phyloP scores from a whole-genome alignment of 768 basidiomycete species.

The Phaffia australis region DNA sequence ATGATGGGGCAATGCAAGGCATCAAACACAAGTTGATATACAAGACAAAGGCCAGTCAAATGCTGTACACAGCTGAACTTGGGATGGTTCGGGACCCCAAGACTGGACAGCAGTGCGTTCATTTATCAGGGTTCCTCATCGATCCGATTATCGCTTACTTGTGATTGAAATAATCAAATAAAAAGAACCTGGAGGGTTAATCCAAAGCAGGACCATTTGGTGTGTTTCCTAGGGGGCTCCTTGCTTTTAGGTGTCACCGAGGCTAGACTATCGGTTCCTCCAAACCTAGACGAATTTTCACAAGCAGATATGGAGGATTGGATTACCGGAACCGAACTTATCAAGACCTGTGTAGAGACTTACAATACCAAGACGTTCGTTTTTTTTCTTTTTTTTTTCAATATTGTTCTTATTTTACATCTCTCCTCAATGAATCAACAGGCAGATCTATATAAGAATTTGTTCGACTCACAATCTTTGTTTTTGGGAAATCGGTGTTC shows the following conservation, averaged over 20 bases:
- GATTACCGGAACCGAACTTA: slow-evolving; percentile 64
- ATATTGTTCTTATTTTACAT: background rate
- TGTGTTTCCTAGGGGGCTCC: slow-evolving; percentile 86
- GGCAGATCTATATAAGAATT: too few relatives aligned
- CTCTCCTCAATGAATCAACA: background rate
- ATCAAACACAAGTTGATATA: slow-evolving; percentile 65
- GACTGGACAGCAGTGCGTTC: background rate
- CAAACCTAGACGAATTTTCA: slow-evolving; percentile 53
- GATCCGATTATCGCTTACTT: background rate
- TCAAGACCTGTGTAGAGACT: slow-evolving; percentile 78
- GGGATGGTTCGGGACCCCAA: slow-evolving; percentile 45
- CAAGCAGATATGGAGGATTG: slow-evolving; percentile 61
- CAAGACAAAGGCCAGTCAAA: slow-evolving; percentile 48
- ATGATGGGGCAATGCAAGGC: slow-evolving; percentile 71
- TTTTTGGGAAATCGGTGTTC: background rate
- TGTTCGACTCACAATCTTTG: too few relatives aligned
- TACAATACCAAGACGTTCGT: slow-evolving; percentile 31
- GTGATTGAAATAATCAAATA: background rate
- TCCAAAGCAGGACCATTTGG: slow-evolving; percentile 91
- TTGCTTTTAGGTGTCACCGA: slow-evolving; percentile 77
- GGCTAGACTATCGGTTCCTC: slow-evolving; percentile 52
- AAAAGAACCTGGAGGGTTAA: slow-evolving; percentile 58
- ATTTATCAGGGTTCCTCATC: background rate
- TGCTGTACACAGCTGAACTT: slow-evolving; percentile 75
- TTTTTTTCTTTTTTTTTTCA: background rate